Evolutionary conservation across 345 rosid species (phyloP), one percentile per base, ranked within the genome.

Genomic region (Heritiera fomes): DNA sequence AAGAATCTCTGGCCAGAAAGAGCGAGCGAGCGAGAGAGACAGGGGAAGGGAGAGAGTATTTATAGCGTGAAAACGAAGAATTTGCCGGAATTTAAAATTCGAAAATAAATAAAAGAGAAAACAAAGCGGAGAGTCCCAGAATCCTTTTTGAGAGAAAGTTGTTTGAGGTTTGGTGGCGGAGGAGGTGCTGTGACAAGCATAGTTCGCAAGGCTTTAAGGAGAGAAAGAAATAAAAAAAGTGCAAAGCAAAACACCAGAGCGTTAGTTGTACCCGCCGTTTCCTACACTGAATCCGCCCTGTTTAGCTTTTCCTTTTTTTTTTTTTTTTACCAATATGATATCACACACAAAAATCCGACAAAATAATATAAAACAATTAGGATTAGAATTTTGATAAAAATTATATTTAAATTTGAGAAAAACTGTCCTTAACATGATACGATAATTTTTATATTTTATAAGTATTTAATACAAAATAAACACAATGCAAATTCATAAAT

Each of bases 181-280:
- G 52, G 7, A 34, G 49, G 64, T 18, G 32, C 60, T 59, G 77
- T 59, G 77, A 45, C 60, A 83, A 72, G 86, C 55, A 65, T 53
- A 4, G 43, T 11, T 12, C 13, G 65, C 49, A 6, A 3, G 41
- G 55, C 17, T 28, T 75, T 46, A 18, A 82, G 74, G 80, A 41
- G 34, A 20, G 47, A 34, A 14, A 71, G 2, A 52, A 10, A 49
- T 2, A 12, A 49, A 49, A 49, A 49, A 13, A 20, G 8, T 3
- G 17, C 1, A 43, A 75, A 28, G 50, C 7, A 75, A 59, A 77
- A 77, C 52, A 52, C 13, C 8, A n/a, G 75, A 65, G 49, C 75
- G 78, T 78, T 67, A 23, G 86, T 77, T 81, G 88, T 81, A 83
- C 86, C 88, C 69, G 86, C 85, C 81, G 82, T 77, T 41, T 61